These are phyloP conservation scores for Blastomyces gilchristii DNA, from an alignment of 2,329 filamentous ascomycete genomes.

Conservation along the genomic window DNA sequence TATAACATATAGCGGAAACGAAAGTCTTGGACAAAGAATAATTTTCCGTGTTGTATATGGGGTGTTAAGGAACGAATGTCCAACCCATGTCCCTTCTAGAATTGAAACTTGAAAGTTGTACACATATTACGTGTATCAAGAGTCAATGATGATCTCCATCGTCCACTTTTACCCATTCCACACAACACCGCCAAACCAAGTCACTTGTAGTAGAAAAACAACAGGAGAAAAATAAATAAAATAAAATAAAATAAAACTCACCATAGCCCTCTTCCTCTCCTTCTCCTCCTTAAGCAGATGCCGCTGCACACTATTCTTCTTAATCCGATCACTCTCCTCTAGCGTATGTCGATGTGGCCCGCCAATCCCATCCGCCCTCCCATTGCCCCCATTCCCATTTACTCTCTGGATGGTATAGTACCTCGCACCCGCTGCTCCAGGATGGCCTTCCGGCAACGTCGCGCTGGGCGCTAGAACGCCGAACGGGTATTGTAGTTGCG, in stretches of 20 bases:
- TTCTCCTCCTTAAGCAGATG: constrained; percentile 55
- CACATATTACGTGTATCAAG: background rate
- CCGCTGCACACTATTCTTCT: constrained; percentile 67
- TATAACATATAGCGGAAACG: constrained; percentile 13
- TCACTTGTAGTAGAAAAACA: background rate
- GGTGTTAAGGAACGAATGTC: background rate
- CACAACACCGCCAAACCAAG: background rate
- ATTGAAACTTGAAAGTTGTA: background rate
- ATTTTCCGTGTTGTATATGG: background rate
- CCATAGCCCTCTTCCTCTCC: constrained; percentile 51
- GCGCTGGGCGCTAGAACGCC: constrained; percentile 35
- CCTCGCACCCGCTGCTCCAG: constrained; percentile 42
- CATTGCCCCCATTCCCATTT: constrained; percentile 65
- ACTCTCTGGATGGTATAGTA: constrained; percentile 69
- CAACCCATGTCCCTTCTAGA: background rate
- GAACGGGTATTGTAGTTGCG: constrained; percentile 23
- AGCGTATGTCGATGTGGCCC: constrained; percentile 66
- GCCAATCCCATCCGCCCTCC: constrained; percentile 57
- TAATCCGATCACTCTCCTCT: constrained; percentile 65
- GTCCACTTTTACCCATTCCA: background rate
- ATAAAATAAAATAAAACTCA: constrained; percentile 29
- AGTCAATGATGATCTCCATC: background rate
- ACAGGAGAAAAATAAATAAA: background rate
- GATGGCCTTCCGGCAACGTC: constrained; percentile 35
- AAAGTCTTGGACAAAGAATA: background rate